Conservation (phyloP, 768 basidiomycete species). For the Cyclocybe cylindracea region DNA sequence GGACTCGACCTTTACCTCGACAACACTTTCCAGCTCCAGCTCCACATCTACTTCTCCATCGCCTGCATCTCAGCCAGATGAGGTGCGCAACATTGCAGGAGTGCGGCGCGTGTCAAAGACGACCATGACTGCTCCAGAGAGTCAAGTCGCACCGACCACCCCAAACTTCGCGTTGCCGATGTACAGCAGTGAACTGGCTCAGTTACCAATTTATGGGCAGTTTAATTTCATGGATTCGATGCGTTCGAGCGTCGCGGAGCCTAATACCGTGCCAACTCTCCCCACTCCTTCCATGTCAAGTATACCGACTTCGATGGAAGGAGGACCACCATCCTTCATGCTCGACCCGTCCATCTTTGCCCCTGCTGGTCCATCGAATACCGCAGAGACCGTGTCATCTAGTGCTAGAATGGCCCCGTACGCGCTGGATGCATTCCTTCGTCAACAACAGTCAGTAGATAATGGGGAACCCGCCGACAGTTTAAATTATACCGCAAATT, state of each 20-base stretch:
- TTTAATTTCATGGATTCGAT: constrained; percentile 33
- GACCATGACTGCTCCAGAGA: neutral
- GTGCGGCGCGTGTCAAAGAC: constrained; percentile 28
- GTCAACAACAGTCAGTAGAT: no score
- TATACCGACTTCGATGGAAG: no score
- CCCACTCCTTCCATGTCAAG: no score
- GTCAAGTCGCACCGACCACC: constrained; percentile 9
- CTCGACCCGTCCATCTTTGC: constrained; percentile 3
- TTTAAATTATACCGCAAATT: no score
- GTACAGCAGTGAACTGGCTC: constrained; percentile 58
- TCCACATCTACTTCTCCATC: constrained; percentile 5
- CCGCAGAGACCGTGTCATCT: neutral
- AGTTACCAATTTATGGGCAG: constrained; percentile 49
- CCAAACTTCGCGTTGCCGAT: constrained; percentile 44
- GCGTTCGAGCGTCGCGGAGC: constrained; percentile 11
- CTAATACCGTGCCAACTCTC: no score
- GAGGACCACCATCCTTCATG: no score
- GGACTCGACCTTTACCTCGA: neutral
- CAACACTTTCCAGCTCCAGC: no score
- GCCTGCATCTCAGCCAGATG: constrained; percentile 5
- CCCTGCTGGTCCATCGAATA: constrained; percentile 1
- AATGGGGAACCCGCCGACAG: no score
- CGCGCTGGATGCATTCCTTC: no score
- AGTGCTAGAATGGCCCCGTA: no score
- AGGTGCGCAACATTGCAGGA: constrained; percentile 26